Evolutionary conservation across 352 stramenopile species (phyloP).

Genomic region (Phytophthora megakarya): DNA sequence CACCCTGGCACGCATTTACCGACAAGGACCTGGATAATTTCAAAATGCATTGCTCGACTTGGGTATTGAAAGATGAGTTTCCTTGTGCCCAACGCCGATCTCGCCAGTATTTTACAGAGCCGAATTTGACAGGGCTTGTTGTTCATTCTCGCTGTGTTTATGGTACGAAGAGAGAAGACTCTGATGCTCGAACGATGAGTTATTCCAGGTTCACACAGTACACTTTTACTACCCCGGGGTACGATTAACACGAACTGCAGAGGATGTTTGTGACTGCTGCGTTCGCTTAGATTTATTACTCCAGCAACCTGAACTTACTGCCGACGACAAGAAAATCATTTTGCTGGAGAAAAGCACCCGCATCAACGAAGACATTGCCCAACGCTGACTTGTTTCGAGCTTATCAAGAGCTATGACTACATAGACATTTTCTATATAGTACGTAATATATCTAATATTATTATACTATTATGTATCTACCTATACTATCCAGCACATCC

Average conservation of each 20-base stretch:
- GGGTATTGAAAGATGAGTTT: slow-evolving; percentile 15
- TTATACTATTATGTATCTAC: too few relatives aligned
- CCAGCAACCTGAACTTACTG: too few relatives aligned
- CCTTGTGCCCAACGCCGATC: slow-evolving; percentile 3
- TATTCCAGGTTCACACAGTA: slow-evolving; percentile 20
- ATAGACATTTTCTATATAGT: too few relatives aligned
- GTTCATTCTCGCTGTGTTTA: slow-evolving; percentile 1
- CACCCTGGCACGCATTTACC: too few relatives aligned
- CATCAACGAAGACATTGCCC: slow-evolving; percentile 3
- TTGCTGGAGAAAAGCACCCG: slow-evolving; percentile 13
- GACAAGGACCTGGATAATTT: too few relatives aligned
- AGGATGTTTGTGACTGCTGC: slow-evolving; percentile 19
- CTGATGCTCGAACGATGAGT: not conserved
- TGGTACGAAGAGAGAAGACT: not conserved
- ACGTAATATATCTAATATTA: too few relatives aligned
- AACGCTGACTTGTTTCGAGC: slow-evolving; percentile 2
- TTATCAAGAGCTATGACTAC: too few relatives aligned
- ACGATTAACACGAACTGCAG: slow-evolving; percentile 6
- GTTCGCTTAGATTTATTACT: slow-evolving; percentile 10
- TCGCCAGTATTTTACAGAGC: slow-evolving; percentile 17
- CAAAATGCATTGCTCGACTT: slow-evolving; percentile 3
- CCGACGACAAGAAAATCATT: slow-evolving; percentile 1
- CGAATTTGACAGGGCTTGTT: not conserved
- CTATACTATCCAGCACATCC: too few relatives aligned
- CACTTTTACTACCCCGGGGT: slow-evolving; percentile 17